Evolutionary conservation across 2,329 filamentous ascomycete genomes (phyloP), one percentile per base, ranked within the genome.

Genomic region (Thielaviopsis punctulata): DNA sequence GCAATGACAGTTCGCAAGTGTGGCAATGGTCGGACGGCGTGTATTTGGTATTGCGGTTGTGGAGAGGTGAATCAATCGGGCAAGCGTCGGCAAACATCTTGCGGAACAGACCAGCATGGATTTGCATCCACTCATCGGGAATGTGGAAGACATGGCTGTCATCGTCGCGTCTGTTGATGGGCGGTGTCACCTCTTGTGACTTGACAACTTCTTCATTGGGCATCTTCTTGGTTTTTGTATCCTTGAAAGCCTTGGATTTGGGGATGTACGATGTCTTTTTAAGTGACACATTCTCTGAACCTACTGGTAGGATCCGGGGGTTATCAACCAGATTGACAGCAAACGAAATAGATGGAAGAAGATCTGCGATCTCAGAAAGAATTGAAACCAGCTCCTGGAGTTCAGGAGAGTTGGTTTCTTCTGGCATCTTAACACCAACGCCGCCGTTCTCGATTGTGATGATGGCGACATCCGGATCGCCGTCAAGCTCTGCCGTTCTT

Each of bases 261-360:
- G 30, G 30, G 6, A 19, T 13, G 21, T 19, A n/a, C 15, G n/a
- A 13, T 3, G 43, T 24, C 7, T n/a, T 6, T 15, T 33, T 9
- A 9, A 45, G 33, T 10, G 48, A 48, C 7, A 51, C 22, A 12
- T 44, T 30, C 22, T 54, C 48, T 1, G 36, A 24, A 6, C 49
- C 53, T 41, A 33, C 33, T 3, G 53, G 53, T 8, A 88, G 71
- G 1, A 89, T 77, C 39, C 84, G 73, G 1, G 85, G 84, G 58
- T 86, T 78, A 54, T 87, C 82, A 59, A 84, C 76, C 19, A 85
- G 71, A 61, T 94, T 95, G 67, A 95, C 84, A 0, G 85, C 84
- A 19, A 95, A 66, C 57, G 87, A 79, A 84, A 95, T 89, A 57
- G 89, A 78, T 1, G 86, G 86, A 13, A 95, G 69, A 60, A 83